A percentile compares a stretch with the other conserved stretches of the same genome.
These are phyloP conservation scores for Fusarium equiseti DNA, from an alignment of 2,329 filamentous ascomycete genomes.

Conservation along the genomic window DNA sequence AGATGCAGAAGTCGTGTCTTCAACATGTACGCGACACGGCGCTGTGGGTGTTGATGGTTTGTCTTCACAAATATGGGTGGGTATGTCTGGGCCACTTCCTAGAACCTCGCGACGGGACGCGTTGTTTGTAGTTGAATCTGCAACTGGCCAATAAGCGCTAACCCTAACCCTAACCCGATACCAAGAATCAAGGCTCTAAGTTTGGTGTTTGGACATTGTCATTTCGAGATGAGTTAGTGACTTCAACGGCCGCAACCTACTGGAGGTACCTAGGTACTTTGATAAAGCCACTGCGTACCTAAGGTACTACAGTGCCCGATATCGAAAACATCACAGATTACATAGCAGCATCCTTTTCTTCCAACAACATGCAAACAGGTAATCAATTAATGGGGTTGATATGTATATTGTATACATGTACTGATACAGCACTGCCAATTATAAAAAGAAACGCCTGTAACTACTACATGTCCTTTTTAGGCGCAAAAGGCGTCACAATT, in stretches of 20 bases:
- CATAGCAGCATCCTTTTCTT: neutral
- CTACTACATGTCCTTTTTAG: slow-evolving; percentile 47
- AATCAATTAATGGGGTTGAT: neutral
- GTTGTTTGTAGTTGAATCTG: slow-evolving; percentile 8
- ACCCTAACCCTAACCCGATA: slow-evolving; percentile 42
- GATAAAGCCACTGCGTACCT: neutral
- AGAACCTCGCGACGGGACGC: neutral
- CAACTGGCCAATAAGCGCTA: slow-evolving; percentile 13
- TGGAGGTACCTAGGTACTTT: neutral
- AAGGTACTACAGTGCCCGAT: neutral
- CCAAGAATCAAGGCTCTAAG: neutral
- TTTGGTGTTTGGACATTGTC: slow-evolving; percentile 19
- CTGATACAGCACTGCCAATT: no score
- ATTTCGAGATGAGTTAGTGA: neutral
- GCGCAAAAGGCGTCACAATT: slow-evolving; percentile 22
- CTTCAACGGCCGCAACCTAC: neutral
- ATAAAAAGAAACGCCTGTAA: neutral
- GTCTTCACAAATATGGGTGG: neutral
- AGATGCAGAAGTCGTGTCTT: slow-evolving; percentile 11
- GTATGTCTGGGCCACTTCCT: neutral
- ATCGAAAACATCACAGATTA: neutral
- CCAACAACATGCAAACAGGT: neutral
- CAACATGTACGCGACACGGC: slow-evolving; percentile 21
- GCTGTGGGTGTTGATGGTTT: slow-evolving; percentile 39
- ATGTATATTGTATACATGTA: neutral